Evolutionary conservation across 805 yeast genomes (phyloP).

Genomic region (Tanozyma kutaoensis): DNA sequence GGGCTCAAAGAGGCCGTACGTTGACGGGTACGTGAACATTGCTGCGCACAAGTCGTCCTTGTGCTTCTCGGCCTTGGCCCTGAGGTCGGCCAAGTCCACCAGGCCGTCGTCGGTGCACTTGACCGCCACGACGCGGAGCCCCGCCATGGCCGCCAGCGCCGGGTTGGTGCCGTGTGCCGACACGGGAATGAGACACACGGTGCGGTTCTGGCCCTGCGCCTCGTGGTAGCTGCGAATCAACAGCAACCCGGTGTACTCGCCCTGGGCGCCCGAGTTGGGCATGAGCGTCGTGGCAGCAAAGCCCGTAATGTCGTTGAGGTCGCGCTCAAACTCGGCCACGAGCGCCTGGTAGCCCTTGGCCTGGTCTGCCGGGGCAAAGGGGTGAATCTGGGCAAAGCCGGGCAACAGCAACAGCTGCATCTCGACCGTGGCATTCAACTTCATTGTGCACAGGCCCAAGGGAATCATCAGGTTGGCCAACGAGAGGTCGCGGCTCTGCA

Average conservation of each 20-base stretch:
- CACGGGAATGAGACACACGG: constrained; percentile 89
- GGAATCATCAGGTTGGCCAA: constrained; percentile 96
- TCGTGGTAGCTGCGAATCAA: constrained; percentile 71
- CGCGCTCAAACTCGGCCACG: constrained; percentile 64
- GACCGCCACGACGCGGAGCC: constrained; percentile 84
- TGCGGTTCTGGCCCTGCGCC: constrained; percentile 54
- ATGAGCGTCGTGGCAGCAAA: constrained; percentile 81
- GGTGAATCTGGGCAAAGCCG: constrained; percentile 79
- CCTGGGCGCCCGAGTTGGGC: constrained; percentile 99
- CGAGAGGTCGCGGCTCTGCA: constrained; percentile 82
- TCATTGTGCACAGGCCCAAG: constrained; percentile 97
- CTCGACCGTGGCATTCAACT: constrained; percentile 86
- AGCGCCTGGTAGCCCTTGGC: constrained; percentile 78
- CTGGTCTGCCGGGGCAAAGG: constrained; percentile 84
- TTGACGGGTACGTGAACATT: constrained; percentile 96
- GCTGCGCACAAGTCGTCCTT: constrained; percentile 67
- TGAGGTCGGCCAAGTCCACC: constrained; percentile 66
- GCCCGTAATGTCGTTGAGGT: constrained; percentile 86
- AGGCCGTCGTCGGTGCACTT: constrained; percentile 81
- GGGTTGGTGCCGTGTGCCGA: constrained; percentile 99
- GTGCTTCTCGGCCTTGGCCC: constrained; percentile 58
- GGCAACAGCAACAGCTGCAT: constrained; percentile 95
- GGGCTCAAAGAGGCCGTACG: constrained; percentile 93
- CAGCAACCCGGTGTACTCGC: constrained; percentile 90
- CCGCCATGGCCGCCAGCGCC: constrained; percentile 97